Base-by-base conservation (phyloP, 164 flowering plant species). In the Tetracentron sinense region DNA sequence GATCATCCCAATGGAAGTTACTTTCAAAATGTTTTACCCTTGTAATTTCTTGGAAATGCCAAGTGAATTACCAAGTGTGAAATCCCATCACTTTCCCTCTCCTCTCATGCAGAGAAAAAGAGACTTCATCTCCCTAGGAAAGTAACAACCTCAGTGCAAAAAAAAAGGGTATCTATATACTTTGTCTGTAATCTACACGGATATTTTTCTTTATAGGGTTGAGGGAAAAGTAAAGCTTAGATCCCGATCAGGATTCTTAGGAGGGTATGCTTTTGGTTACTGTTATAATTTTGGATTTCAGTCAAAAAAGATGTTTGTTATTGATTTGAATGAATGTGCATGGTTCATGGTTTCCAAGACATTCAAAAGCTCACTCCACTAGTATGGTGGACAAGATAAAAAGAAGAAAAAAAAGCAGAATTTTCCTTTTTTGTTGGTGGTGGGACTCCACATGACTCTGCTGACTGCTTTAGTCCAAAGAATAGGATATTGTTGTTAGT, bases 301-400 rank as follows among this genome's bases (percentile, higher is more conserved):
- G 65, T 70, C 74, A 70, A 66, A 62, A 65, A 64, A 50, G 62
- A 21, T 31, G n/a, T 31, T 23, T 59, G 56, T 64, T 67, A 66
- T 72, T 53, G 64, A 46, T 53, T 54, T 68, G 69, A 73, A 64
- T 68, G 69, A 73, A 64, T 60, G 60, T 62, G 57, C 58, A 35
- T 56, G 63, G 64, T 62, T 71, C 65, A 63, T 58, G 55, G 68
- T 44, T 64, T 64, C 65, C 73, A 47, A 70, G 69, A 25, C 64
- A 53, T 54, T 17, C 56, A 64, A 64, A 70, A 64, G 68, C 54
- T 46, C 52, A 19, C 42, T 20, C 26, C 55, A 7, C 30, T 48
- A 52, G 22, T 52, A 15, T 25, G 27, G 31, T 21, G n/a, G 30
- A 22, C 33, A 20, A 21, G 16, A 22, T 47, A 42, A 17, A 61